Evolutionary conservation across 192 early-diverging fungal species (phyloP).

Genomic region (Backusella macrospora): DNA sequence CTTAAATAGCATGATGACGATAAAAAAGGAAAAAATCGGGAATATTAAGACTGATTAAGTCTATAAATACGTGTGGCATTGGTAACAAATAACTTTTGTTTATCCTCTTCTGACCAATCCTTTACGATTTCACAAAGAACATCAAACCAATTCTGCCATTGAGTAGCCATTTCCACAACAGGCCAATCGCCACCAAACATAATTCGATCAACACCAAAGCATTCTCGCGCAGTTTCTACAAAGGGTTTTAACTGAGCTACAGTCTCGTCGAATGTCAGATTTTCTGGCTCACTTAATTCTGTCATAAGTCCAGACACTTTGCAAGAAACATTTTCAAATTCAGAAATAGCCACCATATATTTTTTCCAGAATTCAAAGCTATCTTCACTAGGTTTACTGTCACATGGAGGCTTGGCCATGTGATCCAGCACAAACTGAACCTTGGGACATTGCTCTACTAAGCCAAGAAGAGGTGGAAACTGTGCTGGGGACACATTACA

Average conservation of each 20-base stretch:
- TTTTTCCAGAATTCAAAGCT: conserved; percentile 31
- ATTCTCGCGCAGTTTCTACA: conserved; percentile 23
- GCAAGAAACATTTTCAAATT: conserved; percentile 34
- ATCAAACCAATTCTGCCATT: conserved; percentile 31
- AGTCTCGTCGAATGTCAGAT: background rate
- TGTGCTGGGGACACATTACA: conserved; percentile 26
- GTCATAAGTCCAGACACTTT: conserved; percentile 37
- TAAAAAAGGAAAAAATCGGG: conserved; percentile 4
- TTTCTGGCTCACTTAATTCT: conserved; percentile 13
- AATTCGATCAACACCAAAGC: conserved; percentile 39
- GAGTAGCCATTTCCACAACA: conserved; percentile 21
- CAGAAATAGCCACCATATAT: conserved; percentile 24
- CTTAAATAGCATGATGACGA: background rate
- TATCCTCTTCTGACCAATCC: conserved; percentile 26
- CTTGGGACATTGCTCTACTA: conserved; percentile 30
- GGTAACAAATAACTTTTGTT: conserved; percentile 32
- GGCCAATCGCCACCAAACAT: conserved; percentile 43
- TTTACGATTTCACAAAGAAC: conserved; percentile 24
- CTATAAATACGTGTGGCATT: conserved; percentile 32
- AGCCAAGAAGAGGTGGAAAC: conserved; percentile 33
- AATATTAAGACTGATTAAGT: conserved; percentile 12
- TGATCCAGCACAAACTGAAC: conserved; percentile 40
- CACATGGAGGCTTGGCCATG: conserved; percentile 39
- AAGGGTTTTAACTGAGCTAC: conserved; percentile 28
- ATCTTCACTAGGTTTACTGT: conserved; percentile 21